Evolutionary conservation across 164 flowering plant genomes (phyloP).

Genomic region (Aristolochia contorta): DNA sequence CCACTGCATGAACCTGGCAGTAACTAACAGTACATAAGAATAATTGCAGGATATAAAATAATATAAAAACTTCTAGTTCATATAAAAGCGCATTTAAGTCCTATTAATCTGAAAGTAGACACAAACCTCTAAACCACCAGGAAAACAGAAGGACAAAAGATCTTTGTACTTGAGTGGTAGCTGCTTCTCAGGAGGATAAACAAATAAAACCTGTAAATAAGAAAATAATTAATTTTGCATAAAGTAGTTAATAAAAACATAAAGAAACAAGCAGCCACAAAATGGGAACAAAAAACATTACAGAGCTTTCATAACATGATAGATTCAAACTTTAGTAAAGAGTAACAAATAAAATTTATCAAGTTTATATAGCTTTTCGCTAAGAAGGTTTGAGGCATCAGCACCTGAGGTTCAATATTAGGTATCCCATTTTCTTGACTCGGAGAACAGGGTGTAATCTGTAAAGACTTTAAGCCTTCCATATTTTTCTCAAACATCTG

Average conservation of each 20-base stretch:
- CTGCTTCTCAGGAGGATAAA: slow-evolving; percentile 87
- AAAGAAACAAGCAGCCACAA: neutral
- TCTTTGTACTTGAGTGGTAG: slow-evolving; percentile 87
- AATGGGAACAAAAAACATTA: neutral
- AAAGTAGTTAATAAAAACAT: neutral
- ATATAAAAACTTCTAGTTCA: no score
- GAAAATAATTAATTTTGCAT: neutral
- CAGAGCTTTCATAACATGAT: neutral
- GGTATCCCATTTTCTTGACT: slow-evolving; percentile 65
- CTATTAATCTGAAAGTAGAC: neutral
- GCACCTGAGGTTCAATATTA: slow-evolving; percentile 88
- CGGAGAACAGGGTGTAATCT: slow-evolving; percentile 43
- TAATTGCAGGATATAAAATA: neutral
- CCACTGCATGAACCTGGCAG: slow-evolving; percentile 77
- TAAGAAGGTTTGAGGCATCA: slow-evolving; percentile 1
- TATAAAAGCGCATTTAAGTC: no score
- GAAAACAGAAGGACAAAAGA: slow-evolving; percentile 97
- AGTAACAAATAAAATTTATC: neutral
- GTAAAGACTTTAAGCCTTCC: slow-evolving; percentile 63
- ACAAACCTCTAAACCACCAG: slow-evolving; percentile 88
- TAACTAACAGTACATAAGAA: neutral
- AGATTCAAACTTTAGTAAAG: neutral
- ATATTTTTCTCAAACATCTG: slow-evolving; percentile 46
- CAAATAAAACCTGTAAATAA: slow-evolving; percentile 80
- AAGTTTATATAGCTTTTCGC: neutral